Conservation (phyloP, 2,329 filamentous ascomycete genomes). For the Tolypocladium amazonense region DNA sequence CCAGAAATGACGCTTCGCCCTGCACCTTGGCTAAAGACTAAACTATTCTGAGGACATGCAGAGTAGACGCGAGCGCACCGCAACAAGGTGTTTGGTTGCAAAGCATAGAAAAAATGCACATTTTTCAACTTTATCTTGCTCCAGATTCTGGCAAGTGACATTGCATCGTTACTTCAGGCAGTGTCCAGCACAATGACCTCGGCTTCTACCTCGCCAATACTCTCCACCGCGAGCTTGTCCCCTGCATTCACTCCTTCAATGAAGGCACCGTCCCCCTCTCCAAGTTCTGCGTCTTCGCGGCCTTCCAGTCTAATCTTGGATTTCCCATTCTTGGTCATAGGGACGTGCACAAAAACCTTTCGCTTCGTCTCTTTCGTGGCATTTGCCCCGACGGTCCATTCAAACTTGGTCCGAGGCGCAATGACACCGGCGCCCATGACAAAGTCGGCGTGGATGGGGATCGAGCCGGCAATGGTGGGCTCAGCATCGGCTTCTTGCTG, state of each 20-base stretch:
- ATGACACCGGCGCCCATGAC: slow-evolving; percentile 74
- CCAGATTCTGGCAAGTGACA: too few species aligned
- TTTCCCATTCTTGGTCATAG: slow-evolving; percentile 69
- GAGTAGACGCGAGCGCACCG: too few species aligned
- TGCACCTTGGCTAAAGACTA: too few species aligned
- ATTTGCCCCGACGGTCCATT: slow-evolving; percentile 59
- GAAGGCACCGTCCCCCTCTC: slow-evolving; percentile 75
- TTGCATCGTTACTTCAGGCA: slow-evolving; percentile 25
- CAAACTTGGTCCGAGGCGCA: slow-evolving; percentile 51
- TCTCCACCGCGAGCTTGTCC: slow-evolving; percentile 55
- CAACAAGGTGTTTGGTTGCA: too few species aligned
- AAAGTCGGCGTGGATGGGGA: slow-evolving; percentile 76
- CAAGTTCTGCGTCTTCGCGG: slow-evolving; percentile 51
- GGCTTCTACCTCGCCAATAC: slow-evolving; percentile 55
- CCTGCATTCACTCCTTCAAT: slow-evolving; percentile 54
- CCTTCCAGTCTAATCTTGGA: slow-evolving; percentile 60
- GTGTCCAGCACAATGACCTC: slow-evolving; percentile 61
- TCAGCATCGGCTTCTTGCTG: slow-evolving; percentile 55
- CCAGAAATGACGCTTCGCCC: too few species aligned
- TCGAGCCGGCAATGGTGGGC: slow-evolving; percentile 53
- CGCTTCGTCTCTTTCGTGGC: slow-evolving; percentile 41
- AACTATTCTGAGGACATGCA: too few species aligned
- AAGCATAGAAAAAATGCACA: too few species aligned
- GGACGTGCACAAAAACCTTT: slow-evolving; percentile 72
- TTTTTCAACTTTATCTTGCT: too few species aligned